phyloP scores from a whole-genome alignment of 208 protist species.

The Acanthamoeba sp. region DNA sequence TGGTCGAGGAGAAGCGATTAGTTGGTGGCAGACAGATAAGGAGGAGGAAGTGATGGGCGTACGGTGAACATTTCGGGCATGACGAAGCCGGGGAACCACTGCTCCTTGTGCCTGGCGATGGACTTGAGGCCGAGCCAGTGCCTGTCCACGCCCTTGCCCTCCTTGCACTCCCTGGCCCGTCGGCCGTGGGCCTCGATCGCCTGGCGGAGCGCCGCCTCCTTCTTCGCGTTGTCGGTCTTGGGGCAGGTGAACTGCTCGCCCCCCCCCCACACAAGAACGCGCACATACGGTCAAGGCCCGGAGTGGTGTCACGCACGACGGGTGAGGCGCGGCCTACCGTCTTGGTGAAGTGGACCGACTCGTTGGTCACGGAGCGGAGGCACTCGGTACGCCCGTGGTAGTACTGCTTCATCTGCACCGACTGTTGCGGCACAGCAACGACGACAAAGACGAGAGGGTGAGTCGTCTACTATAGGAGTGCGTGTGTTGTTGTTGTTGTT shows the following conservation, averaged over 20 bases:
- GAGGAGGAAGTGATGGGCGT: too few species aligned
- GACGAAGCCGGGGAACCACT: constrained; percentile 45
- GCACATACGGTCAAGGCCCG: too few species aligned
- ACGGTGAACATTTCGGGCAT: constrained; percentile 60
- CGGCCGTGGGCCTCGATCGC: constrained; percentile 53
- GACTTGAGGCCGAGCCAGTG: constrained; percentile 69
- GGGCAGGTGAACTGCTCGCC: background rate
- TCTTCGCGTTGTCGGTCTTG: background rate
- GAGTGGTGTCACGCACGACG: background rate
- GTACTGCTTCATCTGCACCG: constrained; percentile 62
- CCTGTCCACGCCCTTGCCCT: constrained; percentile 59
- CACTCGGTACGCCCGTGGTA: constrained; percentile 70
- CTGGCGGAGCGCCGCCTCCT: background rate
- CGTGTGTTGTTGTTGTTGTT: too few species aligned
- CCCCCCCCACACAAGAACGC: too few species aligned
- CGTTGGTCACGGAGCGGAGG: constrained; percentile 63
- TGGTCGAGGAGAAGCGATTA: background rate
- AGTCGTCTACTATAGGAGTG: background rate
- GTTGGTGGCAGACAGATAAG: background rate
- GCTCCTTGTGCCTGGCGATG: constrained; percentile 53
- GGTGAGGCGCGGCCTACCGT: background rate
- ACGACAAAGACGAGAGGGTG: background rate
- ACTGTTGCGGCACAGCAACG: background rate
- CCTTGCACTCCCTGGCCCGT: constrained; percentile 32
- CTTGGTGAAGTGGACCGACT: constrained; percentile 66